Evolutionary conservation across 805 yeast genomes (phyloP), one percentile per base, ranked within the genome.

Genomic region (Kodamaea jinghongensis): DNA sequence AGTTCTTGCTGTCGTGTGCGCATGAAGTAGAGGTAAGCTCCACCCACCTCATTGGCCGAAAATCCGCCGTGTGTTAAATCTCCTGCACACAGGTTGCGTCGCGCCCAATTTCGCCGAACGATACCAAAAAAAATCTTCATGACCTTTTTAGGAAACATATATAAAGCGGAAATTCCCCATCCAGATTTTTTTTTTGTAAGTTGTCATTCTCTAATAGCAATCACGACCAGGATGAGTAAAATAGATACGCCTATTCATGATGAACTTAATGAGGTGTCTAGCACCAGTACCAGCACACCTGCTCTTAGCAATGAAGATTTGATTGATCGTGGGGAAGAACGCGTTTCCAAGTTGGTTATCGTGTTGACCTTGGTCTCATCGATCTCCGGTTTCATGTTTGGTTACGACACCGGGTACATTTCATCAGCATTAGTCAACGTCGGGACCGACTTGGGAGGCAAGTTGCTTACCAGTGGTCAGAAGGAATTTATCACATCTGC

Each of bases 391-490:
- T 88, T 90, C 64, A 79, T 91, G 88, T 91, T 91, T 64, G 99
- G 99, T 50, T 91, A 91, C 57, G 99, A 91, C 61, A 91, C 98
- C 1, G 98, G 98, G 50, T 91, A 91, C 63, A 90, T 91, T 30
- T 91, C 98, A 3, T 82, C 95, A 13, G 97, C 97, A 0, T 71
- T 91, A 52, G 96, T 90, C 14, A 79, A 89, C 27, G 80, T 91
- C 34, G 89, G 90, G 9, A 76, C 79, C 4, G 96, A 86, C 57
- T 74, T 91, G 46, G 48, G 53, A 47, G 49, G 79, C 48, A 71
- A 73, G 41, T 52, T 59, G 0, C 70, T 90, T 39, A 70, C 89
- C 0, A 75, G 79, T 42, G 95, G 96, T 34, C 81, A 89, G 50
- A 86, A 87, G 63, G 96, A 90, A 65, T 69, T 86, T 48, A 88